Conservation (phyloP, 805 yeast genomes). For the Candida adriatica region DNA sequence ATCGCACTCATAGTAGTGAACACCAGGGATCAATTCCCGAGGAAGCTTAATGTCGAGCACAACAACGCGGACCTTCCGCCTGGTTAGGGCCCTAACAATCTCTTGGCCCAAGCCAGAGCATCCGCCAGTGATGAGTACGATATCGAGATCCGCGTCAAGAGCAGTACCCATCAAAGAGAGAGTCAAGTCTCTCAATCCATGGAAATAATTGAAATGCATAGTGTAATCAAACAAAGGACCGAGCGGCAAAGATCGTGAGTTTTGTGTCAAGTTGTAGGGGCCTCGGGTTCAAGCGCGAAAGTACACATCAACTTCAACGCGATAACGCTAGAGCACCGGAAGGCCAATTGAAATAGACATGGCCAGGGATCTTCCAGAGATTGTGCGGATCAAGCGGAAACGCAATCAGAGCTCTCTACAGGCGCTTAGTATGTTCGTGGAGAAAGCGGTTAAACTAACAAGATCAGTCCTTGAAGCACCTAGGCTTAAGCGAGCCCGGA, state of each 20-base stretch:
- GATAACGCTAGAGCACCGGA: too few relatives aligned
- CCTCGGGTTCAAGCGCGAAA: too few relatives aligned
- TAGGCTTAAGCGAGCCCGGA: slow-evolving; percentile 33
- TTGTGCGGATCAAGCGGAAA: slow-evolving; percentile 80
- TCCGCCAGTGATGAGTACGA: slow-evolving; percentile 82
- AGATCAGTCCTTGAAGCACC: slow-evolving; percentile 27
- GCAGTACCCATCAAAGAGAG: slow-evolving; percentile 41
- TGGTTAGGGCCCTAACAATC: slow-evolving; percentile 40
- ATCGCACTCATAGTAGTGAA: slow-evolving; percentile 60
- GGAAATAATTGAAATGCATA: too few relatives aligned
- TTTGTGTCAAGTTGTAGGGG: too few relatives aligned
- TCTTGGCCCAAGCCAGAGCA: slow-evolving; percentile 70
- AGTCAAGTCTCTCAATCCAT: slow-evolving; percentile 19
- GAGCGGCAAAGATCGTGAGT: neutral
- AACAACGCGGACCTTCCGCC: slow-evolving; percentile 44
- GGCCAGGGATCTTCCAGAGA: slow-evolving; percentile 38
- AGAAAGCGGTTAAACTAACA: slow-evolving; percentile 1
- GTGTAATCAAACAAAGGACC: neutral
- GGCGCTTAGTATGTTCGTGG: slow-evolving; percentile 44
- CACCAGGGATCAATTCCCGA: slow-evolving; percentile 30
- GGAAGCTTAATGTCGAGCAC: slow-evolving; percentile 52
- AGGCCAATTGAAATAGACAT: neutral
- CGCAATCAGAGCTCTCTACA: slow-evolving; percentile 84
- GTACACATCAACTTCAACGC: too few relatives aligned
- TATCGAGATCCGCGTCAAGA: slow-evolving; percentile 48